Conservation (phyloP, 1,139 yeast genomes). For the Chernovozyma sophiae-reginae region DNA sequence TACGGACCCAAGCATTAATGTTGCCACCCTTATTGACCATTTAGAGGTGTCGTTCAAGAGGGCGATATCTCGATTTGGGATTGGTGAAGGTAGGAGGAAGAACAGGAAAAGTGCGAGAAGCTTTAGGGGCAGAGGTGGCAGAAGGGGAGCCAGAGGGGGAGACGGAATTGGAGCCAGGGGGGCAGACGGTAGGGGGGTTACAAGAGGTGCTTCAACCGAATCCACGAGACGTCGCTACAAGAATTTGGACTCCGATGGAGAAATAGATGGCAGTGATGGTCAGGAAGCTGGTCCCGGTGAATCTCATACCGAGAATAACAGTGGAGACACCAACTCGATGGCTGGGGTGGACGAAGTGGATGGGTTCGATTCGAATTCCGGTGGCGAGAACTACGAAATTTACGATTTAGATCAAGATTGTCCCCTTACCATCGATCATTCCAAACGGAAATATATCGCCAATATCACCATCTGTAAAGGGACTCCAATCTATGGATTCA, state of each 20-base stretch:
- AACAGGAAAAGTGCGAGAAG: background rate
- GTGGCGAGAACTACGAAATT: slow-evolving; percentile 1
- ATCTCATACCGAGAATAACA: no score
- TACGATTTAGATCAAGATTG: slow-evolving; percentile 3
- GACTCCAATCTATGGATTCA: slow-evolving; percentile 80
- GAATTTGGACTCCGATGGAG: no score
- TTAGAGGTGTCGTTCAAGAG: slow-evolving; percentile 17
- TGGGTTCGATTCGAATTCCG: no score
- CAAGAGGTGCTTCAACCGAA: background rate
- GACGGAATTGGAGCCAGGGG: no score
- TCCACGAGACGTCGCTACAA: no score
- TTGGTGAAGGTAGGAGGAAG: slow-evolving; percentile 7
- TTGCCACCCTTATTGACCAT: slow-evolving; percentile 13
- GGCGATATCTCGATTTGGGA: slow-evolving; percentile 15
- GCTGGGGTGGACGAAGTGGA: background rate
- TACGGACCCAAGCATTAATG: slow-evolving; percentile 13
- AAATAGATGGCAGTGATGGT: no score
- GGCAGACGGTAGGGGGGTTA: no score
- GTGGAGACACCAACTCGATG: background rate
- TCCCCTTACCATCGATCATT: background rate
- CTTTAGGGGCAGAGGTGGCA: background rate
- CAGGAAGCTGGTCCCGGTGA: background rate
- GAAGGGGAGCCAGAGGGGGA: no score
- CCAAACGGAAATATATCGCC: slow-evolving; percentile 49
- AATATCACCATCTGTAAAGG: slow-evolving; percentile 69